Evolutionary conservation across 2,329 filamentous ascomycete genomes (phyloP).

Genomic region (Colletotrichum chrysophilum): DNA sequence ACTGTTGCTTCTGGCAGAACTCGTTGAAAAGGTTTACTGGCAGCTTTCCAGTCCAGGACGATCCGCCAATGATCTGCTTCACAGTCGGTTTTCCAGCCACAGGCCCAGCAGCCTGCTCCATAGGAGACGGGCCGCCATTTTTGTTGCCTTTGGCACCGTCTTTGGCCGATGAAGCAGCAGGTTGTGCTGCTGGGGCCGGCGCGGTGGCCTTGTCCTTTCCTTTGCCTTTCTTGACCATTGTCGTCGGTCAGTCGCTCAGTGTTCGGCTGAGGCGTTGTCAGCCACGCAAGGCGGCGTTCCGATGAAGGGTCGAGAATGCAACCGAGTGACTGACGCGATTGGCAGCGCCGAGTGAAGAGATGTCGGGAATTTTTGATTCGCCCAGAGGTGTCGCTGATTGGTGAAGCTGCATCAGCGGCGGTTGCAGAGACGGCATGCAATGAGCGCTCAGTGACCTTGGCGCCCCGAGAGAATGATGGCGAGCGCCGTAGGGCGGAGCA

Average conservation of each 20-base stretch:
- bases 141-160: constrained; percentile 61
- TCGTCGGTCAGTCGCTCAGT: not conserved
- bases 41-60: constrained; percentile 97
- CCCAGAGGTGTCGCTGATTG: not conserved
- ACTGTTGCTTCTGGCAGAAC: constrained; percentile 94
- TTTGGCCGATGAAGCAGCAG: constrained; percentile 36
- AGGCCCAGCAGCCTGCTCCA: constrained; percentile 34
- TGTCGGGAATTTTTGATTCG: constrained; percentile 8
- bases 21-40: constrained; percentile 93
- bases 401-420: not conserved
- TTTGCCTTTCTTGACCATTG: constrained; percentile 22
- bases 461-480: not conserved
- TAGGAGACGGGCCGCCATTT: constrained; percentile 28
- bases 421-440: not conserved
- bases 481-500: not conserved
- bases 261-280: not conserved
- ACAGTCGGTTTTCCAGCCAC: constrained; percentile 60
- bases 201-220: constrained; percentile 52
- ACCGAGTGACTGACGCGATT: not conserved
- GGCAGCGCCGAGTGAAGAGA: not conserved
- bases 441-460: not conserved
- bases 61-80: constrained; percentile 87
- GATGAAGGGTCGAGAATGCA: not conserved
- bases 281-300: not conserved
- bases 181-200: constrained; percentile 35